Evolutionary conservation across 345 rosid species (phyloP).

Genomic region (Cardamine occulta): DNA sequence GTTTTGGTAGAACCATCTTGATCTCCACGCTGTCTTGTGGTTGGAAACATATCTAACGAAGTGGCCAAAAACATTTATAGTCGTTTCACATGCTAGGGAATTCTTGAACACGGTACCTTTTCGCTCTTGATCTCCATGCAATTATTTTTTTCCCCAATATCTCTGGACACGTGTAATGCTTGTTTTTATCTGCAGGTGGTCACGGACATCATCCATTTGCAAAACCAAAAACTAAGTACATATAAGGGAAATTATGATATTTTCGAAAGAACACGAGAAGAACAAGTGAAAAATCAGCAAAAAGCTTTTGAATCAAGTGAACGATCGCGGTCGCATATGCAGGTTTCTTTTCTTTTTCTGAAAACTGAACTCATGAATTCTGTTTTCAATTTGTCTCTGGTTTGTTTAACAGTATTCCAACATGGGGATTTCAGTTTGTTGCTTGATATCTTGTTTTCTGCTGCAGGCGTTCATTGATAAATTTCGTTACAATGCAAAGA

Average conservation of each 20-base stretch:
- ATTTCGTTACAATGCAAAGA: constrained; percentile 97
- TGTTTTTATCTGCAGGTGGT: constrained; percentile 70
- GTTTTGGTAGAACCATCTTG: constrained; percentile 91
- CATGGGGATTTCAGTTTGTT: constrained; percentile 16
- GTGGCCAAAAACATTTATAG: constrained; percentile 98
- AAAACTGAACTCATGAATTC: constrained; percentile 16
- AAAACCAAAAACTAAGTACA: constrained; percentile 73
- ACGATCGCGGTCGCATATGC: constrained; percentile 85
- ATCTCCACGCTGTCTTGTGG: constrained; percentile 99
- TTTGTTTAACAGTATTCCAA: constrained; percentile 18
- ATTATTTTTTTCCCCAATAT: constrained; percentile 23
- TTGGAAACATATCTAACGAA: constrained; percentile 88
- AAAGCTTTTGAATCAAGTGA: constrained; percentile 95
- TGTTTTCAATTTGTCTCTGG: constrained; percentile 17
- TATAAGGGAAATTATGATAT: constrained; percentile 91
- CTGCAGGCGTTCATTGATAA: constrained; percentile 94
- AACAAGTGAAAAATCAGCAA: constrained; percentile 83
- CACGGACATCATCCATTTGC: constrained; percentile 91
- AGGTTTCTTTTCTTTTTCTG: constrained; percentile 52
- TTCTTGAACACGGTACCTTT: constrained; percentile 82
- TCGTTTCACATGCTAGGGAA: constrained; percentile 98
- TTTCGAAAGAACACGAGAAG: constrained; percentile 88
- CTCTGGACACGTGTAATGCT: constrained; percentile 16
- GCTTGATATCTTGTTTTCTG: constrained; percentile 32
- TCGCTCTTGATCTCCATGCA: constrained; percentile 26